phyloP scores from a whole-genome alignment of 495 filamentous ascomycete species.

The Aspergillus baeticus region DNA sequence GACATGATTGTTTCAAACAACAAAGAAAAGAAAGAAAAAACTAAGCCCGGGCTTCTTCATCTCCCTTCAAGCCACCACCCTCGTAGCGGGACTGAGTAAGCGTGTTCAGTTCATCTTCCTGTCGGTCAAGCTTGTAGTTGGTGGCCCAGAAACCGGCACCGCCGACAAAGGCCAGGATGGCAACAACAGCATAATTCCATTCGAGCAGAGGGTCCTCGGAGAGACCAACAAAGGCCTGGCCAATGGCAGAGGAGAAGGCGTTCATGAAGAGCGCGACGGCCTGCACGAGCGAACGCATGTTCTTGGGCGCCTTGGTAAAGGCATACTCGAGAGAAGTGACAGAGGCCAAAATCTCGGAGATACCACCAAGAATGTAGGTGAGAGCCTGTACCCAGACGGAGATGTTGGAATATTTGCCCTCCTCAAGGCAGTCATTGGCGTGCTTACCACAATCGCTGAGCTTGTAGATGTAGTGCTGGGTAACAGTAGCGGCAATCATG shows the following conservation, averaged over 20 bases:
- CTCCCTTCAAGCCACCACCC: slow-evolving; percentile 4
- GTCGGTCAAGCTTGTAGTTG: slow-evolving; percentile 55
- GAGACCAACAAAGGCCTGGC: slow-evolving; percentile 63
- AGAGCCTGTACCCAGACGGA: slow-evolving; percentile 64
- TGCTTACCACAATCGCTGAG: slow-evolving; percentile 54
- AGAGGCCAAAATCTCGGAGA: slow-evolving; percentile 73
- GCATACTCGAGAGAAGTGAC: slow-evolving; percentile 70
- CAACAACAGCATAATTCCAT: slow-evolving; percentile 63
- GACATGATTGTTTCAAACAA: slow-evolving; percentile 3
- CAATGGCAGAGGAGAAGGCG: slow-evolving; percentile 67
- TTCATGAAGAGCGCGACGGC: slow-evolving; percentile 67
- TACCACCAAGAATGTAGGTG: slow-evolving; percentile 63
- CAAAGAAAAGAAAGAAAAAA: neutral
- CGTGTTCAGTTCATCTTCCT: slow-evolving; percentile 65
- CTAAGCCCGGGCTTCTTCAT: slow-evolving; percentile 20
- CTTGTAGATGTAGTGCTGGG: slow-evolving; percentile 71
- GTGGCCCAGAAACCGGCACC: slow-evolving; percentile 60
- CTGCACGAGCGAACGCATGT: slow-evolving; percentile 73
- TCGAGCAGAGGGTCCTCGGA: slow-evolving; percentile 67
- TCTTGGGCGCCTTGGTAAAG: slow-evolving; percentile 74
- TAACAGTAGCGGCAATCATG: slow-evolving; percentile 65
- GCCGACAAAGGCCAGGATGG: slow-evolving; percentile 60
- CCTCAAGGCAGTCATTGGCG: slow-evolving; percentile 45
- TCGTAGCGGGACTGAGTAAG: slow-evolving; percentile 25
- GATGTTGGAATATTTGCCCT: slow-evolving; percentile 41